These are phyloP conservation scores for Backusella parvicylindrica DNA, from an alignment of 192 early-diverging fungal genomes.

Conservation along the genomic window DNA sequence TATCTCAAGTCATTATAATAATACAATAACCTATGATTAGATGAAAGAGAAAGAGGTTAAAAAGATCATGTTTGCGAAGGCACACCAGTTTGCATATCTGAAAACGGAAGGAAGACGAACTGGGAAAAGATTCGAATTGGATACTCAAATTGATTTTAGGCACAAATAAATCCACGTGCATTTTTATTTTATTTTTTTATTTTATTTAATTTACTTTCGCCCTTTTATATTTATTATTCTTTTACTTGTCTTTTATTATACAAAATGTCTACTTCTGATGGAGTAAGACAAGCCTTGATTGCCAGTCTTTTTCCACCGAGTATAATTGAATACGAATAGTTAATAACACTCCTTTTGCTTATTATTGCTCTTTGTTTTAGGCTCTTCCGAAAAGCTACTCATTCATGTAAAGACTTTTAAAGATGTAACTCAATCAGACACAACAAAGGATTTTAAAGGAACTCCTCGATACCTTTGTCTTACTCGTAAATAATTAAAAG, in stretches of 20 bases:
- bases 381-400: slow-evolving; percentile 22
- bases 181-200: background rate
- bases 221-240: background rate
- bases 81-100: background rate
- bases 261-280: slow-evolving; percentile 9
- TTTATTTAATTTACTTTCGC: too few species aligned
- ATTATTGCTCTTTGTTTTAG: background rate
- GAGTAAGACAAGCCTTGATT: slow-evolving; percentile 16
- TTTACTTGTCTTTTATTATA: background rate
- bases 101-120: background rate
- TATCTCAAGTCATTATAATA: too few species aligned
- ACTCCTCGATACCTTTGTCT: slow-evolving; percentile 53
- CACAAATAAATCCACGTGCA: background rate
- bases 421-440: slow-evolving; percentile 36
- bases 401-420: slow-evolving; percentile 53
- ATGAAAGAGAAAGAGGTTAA: background rate
- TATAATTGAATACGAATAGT: background rate
- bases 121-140: background rate
- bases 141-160: background rate
- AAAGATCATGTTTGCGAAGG: background rate
- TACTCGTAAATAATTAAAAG: slow-evolving; percentile 35
- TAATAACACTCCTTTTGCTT: background rate
- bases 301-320: slow-evolving; percentile 17
- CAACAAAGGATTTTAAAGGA: slow-evolving; percentile 36
- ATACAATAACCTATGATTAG: too few species aligned